phyloP scores from a whole-genome alignment of 1,284 basidiomycete species.

The Cryptococcus sp. region DNA sequence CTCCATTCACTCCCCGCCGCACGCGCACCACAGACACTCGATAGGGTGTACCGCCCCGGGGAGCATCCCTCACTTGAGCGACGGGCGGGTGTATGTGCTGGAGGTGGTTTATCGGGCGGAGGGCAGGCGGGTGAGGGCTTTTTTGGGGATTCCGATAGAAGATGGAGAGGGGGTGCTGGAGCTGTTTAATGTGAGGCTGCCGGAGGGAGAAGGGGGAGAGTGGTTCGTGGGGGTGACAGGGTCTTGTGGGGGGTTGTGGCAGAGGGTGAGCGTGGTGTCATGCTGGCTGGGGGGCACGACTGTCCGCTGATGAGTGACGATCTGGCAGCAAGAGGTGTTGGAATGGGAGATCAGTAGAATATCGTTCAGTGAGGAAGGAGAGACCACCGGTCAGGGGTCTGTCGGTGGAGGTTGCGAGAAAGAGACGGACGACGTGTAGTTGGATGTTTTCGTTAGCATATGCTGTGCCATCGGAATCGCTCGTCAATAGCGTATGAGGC shows the following conservation, averaged over 20 bases:
- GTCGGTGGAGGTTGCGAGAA: too few relatives aligned
- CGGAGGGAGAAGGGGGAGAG: slow-evolving; percentile 9
- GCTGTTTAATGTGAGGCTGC: slow-evolving; percentile 21
- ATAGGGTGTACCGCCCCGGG: slow-evolving; percentile 29
- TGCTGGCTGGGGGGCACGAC: too few relatives aligned
- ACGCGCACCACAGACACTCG: slow-evolving; percentile 38
- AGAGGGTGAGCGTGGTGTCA: slow-evolving; percentile 17
- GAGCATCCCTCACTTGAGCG: slow-evolving; percentile 29
- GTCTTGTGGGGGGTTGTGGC: slow-evolving; percentile 33
- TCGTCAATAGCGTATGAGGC: too few relatives aligned
- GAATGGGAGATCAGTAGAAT: too few relatives aligned
- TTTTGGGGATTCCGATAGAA: slow-evolving; percentile 14
- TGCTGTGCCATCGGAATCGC: too few relatives aligned
- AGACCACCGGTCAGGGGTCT: too few relatives aligned
- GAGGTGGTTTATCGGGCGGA: slow-evolving; percentile 22
- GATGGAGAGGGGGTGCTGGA: slow-evolving; percentile 11
- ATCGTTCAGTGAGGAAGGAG: too few relatives aligned
- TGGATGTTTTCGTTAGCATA: too few relatives aligned
- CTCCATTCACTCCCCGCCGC: slow-evolving; percentile 41
- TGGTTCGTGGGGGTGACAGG: slow-evolving; percentile 36
- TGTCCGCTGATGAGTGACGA: too few relatives aligned
- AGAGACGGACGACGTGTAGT: too few relatives aligned
- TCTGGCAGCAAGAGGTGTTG: too few relatives aligned
- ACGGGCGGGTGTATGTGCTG: slow-evolving; percentile 27
- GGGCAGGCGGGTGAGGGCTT: slow-evolving; percentile 13